These are phyloP conservation scores for Arachis hypogaea DNA, from an alignment of 306 rosid genomes.

Conservation along the genomic window DNA sequence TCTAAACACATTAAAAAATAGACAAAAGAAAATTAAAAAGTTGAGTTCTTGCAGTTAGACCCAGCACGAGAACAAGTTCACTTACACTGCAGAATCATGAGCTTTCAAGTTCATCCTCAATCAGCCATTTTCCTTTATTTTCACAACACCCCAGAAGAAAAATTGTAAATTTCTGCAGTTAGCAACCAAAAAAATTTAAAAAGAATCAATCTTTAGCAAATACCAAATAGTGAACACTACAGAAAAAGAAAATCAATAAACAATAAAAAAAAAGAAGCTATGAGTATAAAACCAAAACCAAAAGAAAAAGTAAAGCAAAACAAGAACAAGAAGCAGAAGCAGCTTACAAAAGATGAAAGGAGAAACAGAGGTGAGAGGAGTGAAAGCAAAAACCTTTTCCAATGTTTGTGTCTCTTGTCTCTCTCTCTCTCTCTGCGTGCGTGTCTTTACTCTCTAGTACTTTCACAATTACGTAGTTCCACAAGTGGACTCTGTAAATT, in stretches of 20 bases:
- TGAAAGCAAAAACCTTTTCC: slow-evolving; percentile 8
- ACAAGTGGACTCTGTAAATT: slow-evolving; percentile 3
- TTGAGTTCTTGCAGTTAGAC: slow-evolving; percentile 38
- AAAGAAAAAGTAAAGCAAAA: too few relatives aligned
- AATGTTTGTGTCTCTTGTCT: neutral
- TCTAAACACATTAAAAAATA: neutral
- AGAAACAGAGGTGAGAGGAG: slow-evolving; percentile 10
- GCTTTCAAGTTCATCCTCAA: slow-evolving; percentile 23
- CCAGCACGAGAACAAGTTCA: slow-evolving; percentile 46
- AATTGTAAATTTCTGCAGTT: slow-evolving; percentile 25
- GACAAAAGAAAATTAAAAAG: neutral
- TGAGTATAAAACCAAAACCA: neutral
- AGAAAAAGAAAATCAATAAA: neutral
- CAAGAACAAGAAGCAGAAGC: neutral
- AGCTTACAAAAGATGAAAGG: slow-evolving; percentile 37
- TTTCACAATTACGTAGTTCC: slow-evolving; percentile 13
- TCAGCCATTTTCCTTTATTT: slow-evolving; percentile 21
- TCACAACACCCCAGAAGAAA: slow-evolving; percentile 27
- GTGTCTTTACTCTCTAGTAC: slow-evolving; percentile 7
- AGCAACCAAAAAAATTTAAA: slow-evolving; percentile 6
- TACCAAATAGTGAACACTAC: neutral
- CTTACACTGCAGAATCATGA: slow-evolving; percentile 12
- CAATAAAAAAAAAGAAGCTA: neutral
- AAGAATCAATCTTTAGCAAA: neutral
- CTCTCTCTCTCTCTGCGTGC: neutral